These are phyloP conservation scores for Serendipita sp. DNA, from an alignment of 768 basidiomycete species.

Conservation along the genomic window DNA sequence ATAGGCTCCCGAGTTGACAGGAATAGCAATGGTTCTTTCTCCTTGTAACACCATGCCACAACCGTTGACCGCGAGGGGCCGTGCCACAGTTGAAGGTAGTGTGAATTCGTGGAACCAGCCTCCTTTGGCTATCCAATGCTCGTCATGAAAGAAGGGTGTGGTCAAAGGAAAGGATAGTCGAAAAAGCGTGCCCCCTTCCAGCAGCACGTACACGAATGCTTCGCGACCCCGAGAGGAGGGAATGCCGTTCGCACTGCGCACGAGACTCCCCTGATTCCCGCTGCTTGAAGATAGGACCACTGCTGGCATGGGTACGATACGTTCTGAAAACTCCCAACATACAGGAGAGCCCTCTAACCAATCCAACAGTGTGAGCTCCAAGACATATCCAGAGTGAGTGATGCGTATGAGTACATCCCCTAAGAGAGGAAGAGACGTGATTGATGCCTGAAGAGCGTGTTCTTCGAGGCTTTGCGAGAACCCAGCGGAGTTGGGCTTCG, in stretches of 20 bases:
- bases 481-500: neutral
- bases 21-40: neutral
- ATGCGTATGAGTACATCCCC: neutral
- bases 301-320: slow-evolving; percentile 3
- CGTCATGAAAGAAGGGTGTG: neutral
- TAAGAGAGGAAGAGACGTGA: neutral
- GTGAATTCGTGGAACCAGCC: slow-evolving; percentile 1
- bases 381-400: slow-evolving; percentile 2
- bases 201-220: neutral
- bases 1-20: neutral
- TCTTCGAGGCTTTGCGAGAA: slow-evolving; percentile 6
- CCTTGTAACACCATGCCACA: neutral
- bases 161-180: neutral
- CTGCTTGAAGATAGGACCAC: neutral
- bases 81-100: neutral
- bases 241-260: neutral
- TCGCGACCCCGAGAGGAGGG: neutral
- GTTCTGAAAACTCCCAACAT: slow-evolving; percentile 5
- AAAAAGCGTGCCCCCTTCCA: neutral
- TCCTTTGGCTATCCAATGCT: neutral
- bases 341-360: slow-evolving; percentile 2
- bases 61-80: neutral
- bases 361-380: slow-evolving; percentile 2
- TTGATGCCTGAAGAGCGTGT: neutral
- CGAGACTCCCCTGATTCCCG: neutral